phyloP scores from a whole-genome alignment of 2,329 filamentous ascomycete species.

The Scolecobasidium constrictum region DNA sequence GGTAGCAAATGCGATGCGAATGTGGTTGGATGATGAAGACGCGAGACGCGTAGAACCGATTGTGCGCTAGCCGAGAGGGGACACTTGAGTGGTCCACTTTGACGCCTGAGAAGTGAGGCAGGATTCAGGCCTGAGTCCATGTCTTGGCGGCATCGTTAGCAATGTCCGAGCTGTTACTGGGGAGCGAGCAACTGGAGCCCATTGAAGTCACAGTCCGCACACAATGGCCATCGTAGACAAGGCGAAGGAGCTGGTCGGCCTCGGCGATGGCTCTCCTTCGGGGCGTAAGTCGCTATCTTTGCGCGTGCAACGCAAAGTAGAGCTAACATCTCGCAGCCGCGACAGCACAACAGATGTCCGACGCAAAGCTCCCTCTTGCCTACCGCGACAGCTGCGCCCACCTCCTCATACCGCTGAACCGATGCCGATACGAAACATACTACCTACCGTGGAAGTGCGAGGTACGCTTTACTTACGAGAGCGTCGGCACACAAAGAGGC shows the following conservation, averaged over 20 bases:
- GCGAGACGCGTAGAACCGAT: too few species aligned
- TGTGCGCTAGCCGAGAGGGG: too few species aligned
- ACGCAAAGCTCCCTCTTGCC: slow-evolving; percentile 72
- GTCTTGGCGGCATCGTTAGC: too few species aligned
- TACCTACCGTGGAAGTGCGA: slow-evolving; percentile 97
- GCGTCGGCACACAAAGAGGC: too few species aligned
- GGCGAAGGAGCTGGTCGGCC: slow-evolving; percentile 37
- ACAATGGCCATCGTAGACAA: slow-evolving; percentile 32
- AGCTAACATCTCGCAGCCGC: slow-evolving; percentile 37
- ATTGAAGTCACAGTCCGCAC: not conserved
- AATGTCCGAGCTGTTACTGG: too few species aligned
- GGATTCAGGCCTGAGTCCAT: too few species aligned
- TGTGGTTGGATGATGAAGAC: too few species aligned
- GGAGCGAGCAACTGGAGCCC: too few species aligned
- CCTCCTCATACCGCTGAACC: slow-evolving; percentile 90
- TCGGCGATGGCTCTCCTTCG: slow-evolving; percentile 20
- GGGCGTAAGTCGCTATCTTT: slow-evolving; percentile 9
- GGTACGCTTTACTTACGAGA: slow-evolving; percentile 43
- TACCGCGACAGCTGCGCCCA: slow-evolving; percentile 96
- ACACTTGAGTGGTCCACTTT: too few species aligned
- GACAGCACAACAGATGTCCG: slow-evolving; percentile 86
- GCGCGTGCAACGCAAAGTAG: slow-evolving; percentile 5
- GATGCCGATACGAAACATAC: slow-evolving; percentile 82
- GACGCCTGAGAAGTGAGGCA: too few species aligned
- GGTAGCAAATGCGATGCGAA: too few species aligned